phyloP scores from a whole-genome alignment of 2,329 filamentous ascomycete genomes.

The Pseudocercospora pini-densiflorae region DNA sequence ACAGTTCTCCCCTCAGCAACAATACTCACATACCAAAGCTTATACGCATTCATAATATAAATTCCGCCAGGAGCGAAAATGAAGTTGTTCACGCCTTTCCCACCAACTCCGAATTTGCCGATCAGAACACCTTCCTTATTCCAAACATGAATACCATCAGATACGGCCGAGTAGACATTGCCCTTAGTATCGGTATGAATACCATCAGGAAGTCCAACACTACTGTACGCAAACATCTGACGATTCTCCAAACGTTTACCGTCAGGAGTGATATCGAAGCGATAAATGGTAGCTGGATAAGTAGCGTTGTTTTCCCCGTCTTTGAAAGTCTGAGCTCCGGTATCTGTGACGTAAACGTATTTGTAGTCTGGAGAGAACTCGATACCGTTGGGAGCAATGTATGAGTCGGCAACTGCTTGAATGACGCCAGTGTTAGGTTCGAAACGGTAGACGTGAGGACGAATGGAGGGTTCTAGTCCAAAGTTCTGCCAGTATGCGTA shows the following conservation, averaged over 20 bases:
- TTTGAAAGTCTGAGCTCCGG: constrained; percentile 45
- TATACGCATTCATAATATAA: constrained; percentile 40
- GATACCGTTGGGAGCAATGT: constrained; percentile 62
- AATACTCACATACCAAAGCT: constrained; percentile 40
- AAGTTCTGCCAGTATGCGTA: constrained; percentile 58
- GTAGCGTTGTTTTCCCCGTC: constrained; percentile 41
- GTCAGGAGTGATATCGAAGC: constrained; percentile 45
- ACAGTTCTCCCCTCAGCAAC: constrained; percentile 41
- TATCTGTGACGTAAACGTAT: constrained; percentile 62
- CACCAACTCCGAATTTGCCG: constrained; percentile 56
- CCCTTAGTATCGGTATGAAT: constrained; percentile 58
- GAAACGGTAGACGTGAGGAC: constrained; percentile 64
- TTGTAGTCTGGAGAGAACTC: constrained; percentile 60
- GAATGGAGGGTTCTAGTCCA: constrained; percentile 56
- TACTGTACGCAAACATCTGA: constrained; percentile 60
- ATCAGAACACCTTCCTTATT: constrained; percentile 55
- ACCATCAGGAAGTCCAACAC: constrained; percentile 62
- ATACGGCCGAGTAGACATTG: constrained; percentile 59
- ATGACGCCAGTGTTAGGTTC: constrained; percentile 58
- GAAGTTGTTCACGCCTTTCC: constrained; percentile 46
- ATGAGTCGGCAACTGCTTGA: constrained; percentile 61
- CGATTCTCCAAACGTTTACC: constrained; percentile 43
- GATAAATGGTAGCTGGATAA: constrained; percentile 48
- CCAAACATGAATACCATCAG: constrained; percentile 61
- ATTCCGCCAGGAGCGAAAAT: constrained; percentile 40